Base-by-base conservation (phyloP, 257 asterid species). In the Penstemon davidsonii region DNA sequence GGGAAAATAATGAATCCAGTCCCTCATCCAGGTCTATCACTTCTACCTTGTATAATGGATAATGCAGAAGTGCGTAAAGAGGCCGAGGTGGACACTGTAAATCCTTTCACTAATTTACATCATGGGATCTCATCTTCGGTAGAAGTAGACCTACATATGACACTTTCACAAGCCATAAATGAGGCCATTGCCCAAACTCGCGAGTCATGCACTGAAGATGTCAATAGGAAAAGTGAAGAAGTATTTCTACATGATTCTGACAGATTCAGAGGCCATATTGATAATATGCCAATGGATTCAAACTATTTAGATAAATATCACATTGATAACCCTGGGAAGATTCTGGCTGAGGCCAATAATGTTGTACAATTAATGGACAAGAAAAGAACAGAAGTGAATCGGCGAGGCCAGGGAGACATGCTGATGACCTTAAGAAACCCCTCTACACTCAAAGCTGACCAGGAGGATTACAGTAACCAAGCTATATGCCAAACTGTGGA, bases 71-170 rank as follows among this genome's bases (percentile, higher is more conserved):
- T 52, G 60, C 65, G 71, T 68, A 70, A 55, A 68, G 64, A 61
- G 63, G 65, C 69, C 13, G 64, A 67, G 54, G 12, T 67, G 69
- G 83, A 76, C 69, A 74, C 43, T 42, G 55, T 66, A 62, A 70
- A 46, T 60, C 65, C 55, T 49, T 42, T 60, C 44, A 68, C 68
- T 58, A 66, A 53, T 73, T 50, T 12, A 25, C 57, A 69, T 66
- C 64, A 59, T 37, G 15, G 74, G 58, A 57, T 74, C 18, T 57
- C 76, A 67, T 67, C 78, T 65, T 67, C 64, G 69, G 36, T 61
- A 67, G 81, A 73, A 64, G 71, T 73, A 67, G 80, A 81, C 71
- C 71, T 76, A 55, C 60, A 77, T 58, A 78, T 65, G 57, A 71
- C 55, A 66, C 59, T 44, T 67, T 51, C 69, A 54, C 80, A 38